Evolutionary conservation across 2,329 filamentous ascomycete genomes (phyloP).

Genomic region (Aspergillus sergii): DNA sequence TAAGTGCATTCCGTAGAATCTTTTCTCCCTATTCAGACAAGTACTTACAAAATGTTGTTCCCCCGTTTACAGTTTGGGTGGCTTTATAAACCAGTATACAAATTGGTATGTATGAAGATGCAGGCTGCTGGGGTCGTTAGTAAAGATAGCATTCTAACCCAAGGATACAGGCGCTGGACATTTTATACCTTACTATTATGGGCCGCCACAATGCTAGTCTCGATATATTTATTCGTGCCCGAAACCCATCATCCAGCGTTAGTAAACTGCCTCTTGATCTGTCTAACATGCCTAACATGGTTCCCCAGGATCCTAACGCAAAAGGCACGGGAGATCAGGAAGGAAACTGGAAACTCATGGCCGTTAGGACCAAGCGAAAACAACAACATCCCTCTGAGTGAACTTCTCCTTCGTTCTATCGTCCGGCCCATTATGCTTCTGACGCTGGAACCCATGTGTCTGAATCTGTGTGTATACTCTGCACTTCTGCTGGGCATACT

Average conservation of each 20-base stretch:
- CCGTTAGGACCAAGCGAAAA: conserved; percentile 73
- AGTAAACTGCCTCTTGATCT: conserved; percentile 30
- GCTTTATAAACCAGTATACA: conserved; percentile 77
- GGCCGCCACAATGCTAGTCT: conserved; percentile 64
- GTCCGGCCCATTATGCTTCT: conserved; percentile 76
- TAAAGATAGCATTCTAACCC: conserved; percentile 7
- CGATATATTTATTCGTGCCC: conserved; percentile 73
- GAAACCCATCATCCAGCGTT: conserved; percentile 75
- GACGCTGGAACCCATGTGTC: conserved; percentile 79
- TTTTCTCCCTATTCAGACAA: neutral
- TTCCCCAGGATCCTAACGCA: conserved; percentile 59
- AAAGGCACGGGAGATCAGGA: conserved; percentile 70
- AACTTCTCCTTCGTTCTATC: conserved; percentile 61
- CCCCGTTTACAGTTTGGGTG: conserved; percentile 53
- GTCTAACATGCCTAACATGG: conserved; percentile 39
- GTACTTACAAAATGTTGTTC: neutral
- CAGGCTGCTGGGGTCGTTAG: neutral
- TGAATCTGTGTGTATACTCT: conserved; percentile 78
- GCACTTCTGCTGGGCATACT: conserved; percentile 82
- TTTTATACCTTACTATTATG: conserved; percentile 86
- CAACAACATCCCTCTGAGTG: conserved; percentile 68
- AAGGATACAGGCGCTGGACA: conserved; percentile 64
- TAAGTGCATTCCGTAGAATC: conserved; percentile 21
- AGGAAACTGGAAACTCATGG: conserved; percentile 75
- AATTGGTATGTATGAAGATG: conserved; percentile 54